Base-by-base conservation (phyloP, 1,284 basidiomycete genomes). In the Ceratobasidium sp. region DNA sequence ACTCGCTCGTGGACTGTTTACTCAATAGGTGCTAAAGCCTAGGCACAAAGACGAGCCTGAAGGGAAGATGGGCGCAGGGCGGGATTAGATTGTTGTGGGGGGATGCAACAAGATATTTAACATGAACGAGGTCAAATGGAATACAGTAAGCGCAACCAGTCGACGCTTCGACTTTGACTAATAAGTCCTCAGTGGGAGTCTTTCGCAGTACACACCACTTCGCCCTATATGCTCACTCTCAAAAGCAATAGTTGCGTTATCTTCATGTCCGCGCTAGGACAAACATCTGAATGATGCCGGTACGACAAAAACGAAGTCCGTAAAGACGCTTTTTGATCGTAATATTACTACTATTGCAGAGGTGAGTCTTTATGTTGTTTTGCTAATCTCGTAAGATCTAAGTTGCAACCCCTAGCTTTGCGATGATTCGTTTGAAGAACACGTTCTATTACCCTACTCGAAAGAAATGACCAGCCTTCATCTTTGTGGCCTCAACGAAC, bases 71-170 rank as follows among this genome's bases (percentile, higher is more conserved):
- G 82, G 81, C 58, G 83, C 85, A 51, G 82, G 82, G 42, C 82
- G 84, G 72, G 89, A 94, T 83, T 86, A 95, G 68, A 97, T 99
- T 77, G 92, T 97, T 0, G 94, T 91, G 0, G 87, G 98, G 67
- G 97, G 97, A 0, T 99, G 99, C 83, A 98, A 99, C 89, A 99
- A 99, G 86, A 99, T 99, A 86, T 99, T 99, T 89, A 99, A 98
- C 84, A 95, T 98, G 46, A 94, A 92, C 42, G 97, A 99, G 84
- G 95, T 99, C 39, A 93, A 94, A 0, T 99, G 97, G 96, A 97
- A 94, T 0, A 92, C 92, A 76, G 97, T 97, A 83, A 83, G 93
- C 87, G 9, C 3, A 51, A n/a, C 56, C 69, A 33, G 69, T 28
- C 40, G 58, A 49, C 33, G 33, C 2, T 18, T 60, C 51, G 42